Evolutionary conservation across 1,284 basidiomycete genomes (phyloP), one percentile per base, ranked within the genome.

Genomic region (Cerioporus squamosus): DNA sequence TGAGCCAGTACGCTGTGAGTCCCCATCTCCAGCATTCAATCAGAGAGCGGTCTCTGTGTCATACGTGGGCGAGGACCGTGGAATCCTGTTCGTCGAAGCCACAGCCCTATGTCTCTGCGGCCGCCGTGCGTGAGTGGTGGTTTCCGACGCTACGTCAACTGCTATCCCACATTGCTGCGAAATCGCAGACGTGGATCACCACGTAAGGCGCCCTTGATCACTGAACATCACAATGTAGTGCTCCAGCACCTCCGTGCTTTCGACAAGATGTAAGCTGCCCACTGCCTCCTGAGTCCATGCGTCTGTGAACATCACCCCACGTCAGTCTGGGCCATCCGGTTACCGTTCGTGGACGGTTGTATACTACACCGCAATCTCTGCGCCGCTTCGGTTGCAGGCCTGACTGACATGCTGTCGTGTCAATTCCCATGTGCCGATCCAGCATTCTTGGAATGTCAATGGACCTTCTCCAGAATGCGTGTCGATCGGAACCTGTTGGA

Each of bases 371-470:
- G 53, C 53, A 50, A 44, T 43, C 5, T 17, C 40, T 54, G 39
- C 39, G 53, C 53, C 52, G 52, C 52, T 53, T 53, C 42, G 36
- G 44, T 38, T n/a, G 51, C 36, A n/a, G 40, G 44, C 23, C 24
- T 40, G 36, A 45, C 31, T 53, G 44, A 26, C 44, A 36, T 46
- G 12, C 12, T 29, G 22, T 10, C 20, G 20, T 39, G 20, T 29
- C 43, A 33, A 36, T 31, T 31, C n/a, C n/a, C 38, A 43, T 14
- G 45, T 48, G 53, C 46, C 45, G 53, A 50, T 50, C 47, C 47
- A 48, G 40, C 6, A 22, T 55, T 50, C 22, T 10, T 36, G 33
- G 33, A 10, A 12, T 36, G 33, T 10, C 33, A 1, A 24, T 20
- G 24, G n/a, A 14, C 12, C 6, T 12, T 29, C 26, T 26, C 29